These are phyloP conservation scores for Yamadazyma atlantica DNA, from an alignment of 1,139 yeast genomes.

Conservation along the genomic window DNA sequence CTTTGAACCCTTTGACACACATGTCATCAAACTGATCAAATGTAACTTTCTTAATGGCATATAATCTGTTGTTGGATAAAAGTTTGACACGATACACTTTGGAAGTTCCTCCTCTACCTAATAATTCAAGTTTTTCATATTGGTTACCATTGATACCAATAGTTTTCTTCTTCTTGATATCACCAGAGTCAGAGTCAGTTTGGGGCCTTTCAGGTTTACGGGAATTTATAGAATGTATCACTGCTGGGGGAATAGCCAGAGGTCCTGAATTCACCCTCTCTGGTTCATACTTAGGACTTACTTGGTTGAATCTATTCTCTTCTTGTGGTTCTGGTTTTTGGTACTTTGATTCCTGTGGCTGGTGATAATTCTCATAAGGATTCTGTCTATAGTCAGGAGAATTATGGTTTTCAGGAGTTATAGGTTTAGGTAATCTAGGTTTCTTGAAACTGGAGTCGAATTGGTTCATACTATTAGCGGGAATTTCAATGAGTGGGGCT, in stretches of 20 bases:
- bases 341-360: neutral
- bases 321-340: neutral
- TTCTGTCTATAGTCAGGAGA: neutral
- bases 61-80: conserved; percentile 49
- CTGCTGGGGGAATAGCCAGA: conserved; percentile 16
- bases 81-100: conserved; percentile 83
- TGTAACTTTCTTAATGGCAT: conserved; percentile 81
- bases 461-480: conserved; percentile 16
- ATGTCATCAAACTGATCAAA: conserved; percentile 79
- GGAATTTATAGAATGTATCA: conserved; percentile 14
- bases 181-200: conserved; percentile 2
- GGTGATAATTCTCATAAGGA: neutral
- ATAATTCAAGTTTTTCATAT: conserved; percentile 72
- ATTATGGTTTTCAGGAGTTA: neutral
- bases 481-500: conserved; percentile 17
- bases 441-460: conserved; percentile 21
- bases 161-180: conserved; percentile 25
- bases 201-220: conserved; percentile 11
- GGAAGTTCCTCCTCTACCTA: conserved; percentile 94
- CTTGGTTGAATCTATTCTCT: neutral
- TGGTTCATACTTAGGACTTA: neutral
- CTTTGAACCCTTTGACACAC: conserved; percentile 77
- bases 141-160: conserved; percentile 53
- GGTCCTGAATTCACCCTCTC: neutral
- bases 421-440: conserved; percentile 21